A percentile compares a stretch with the other conserved stretches of the same genome.
Conservation (phyloP, 2,329 filamentous ascomycete genomes). For the Aspergillus texensis region DNA sequence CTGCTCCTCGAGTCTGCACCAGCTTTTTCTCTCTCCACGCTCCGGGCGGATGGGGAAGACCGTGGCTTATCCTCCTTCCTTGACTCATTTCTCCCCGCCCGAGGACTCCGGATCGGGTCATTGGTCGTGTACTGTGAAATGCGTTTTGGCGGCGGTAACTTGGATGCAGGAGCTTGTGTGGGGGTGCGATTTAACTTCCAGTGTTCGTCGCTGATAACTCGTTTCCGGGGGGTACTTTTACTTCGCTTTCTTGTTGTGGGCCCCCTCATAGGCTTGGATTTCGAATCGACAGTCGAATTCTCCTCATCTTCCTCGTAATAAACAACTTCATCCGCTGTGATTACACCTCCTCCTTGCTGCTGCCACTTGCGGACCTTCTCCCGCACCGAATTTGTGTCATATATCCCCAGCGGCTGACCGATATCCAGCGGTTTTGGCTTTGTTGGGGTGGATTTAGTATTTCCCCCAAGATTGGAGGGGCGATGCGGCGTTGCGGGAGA, state of each 20-base stretch:
- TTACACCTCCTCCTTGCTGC: slow-evolving; percentile 70
- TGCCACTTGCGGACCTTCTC: slow-evolving; percentile 86
- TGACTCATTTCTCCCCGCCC: slow-evolving; percentile 30
- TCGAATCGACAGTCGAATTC: slow-evolving; percentile 28
- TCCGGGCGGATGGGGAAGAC: slow-evolving; percentile 25
- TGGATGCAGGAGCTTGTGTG: slow-evolving; percentile 43
- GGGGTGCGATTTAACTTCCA: slow-evolving; percentile 64
- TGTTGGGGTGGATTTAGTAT: slow-evolving; percentile 57
- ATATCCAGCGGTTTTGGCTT: slow-evolving; percentile 57
- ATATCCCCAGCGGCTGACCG: slow-evolving; percentile 56
- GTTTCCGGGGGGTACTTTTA: slow-evolving; percentile 76
- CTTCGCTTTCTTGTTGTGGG: slow-evolving; percentile 42
- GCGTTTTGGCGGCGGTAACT: slow-evolving; percentile 46
- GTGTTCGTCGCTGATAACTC: slow-evolving; percentile 89
- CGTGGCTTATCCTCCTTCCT: slow-evolving; percentile 29
- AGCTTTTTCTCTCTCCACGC: slow-evolving; percentile 32
- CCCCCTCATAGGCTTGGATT: slow-evolving; percentile 24
- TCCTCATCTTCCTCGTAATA: slow-evolving; percentile 59
- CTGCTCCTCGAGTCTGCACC: slow-evolving; percentile 26
- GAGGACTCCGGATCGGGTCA: slow-evolving; percentile 27
- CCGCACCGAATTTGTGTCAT: slow-evolving; percentile 68
- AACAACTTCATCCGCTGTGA: slow-evolving; percentile 60
- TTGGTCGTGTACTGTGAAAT: slow-evolving; percentile 44
- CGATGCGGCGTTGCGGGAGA: slow-evolving; percentile 41
- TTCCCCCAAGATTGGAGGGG: slow-evolving; percentile 54